Base-by-base conservation (phyloP, 2,329 filamentous ascomycete species). In the Fusarium sterilihyphosum region DNA sequence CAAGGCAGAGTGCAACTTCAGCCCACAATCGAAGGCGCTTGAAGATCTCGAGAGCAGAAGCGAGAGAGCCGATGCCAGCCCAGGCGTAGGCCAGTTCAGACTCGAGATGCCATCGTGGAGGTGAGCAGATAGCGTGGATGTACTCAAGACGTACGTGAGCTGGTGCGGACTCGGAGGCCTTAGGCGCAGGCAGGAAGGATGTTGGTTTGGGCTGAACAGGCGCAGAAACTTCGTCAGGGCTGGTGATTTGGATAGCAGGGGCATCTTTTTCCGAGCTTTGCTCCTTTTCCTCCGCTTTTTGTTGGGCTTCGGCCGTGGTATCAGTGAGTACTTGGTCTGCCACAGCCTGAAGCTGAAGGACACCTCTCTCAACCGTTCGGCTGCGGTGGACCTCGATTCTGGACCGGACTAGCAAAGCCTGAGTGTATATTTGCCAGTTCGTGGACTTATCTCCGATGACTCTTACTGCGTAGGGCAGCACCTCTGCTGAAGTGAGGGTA, bases 381-480 rank as follows among this genome's bases (percentile, higher is more conserved):
- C 95, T 94, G 61, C 91, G 90, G 83, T 97, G 95, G 0, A 95
- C 88, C 82, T 99, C 96, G 62, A 98, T 96, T 22, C 96, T 89
- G 69, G 94, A 97, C 50, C 96, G 90, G 4, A 98, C 93, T 0
- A 99, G 87, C 14, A 99, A 86, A 0, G 95, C 96, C 80, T 98
- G 95, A 0, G 96, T 98, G 81, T 98, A 98, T 40, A 98, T 92
- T 81, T 98, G 96, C 96, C 96, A 99, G 82, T 98, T 99, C 2
- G 94, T 96, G 52, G 93, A 93, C 76, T 96, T 95, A 70, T 96
- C 95, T 14, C 93, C 90, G 4, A 99, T 87, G 1, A 98, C 96
- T 46, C 96, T 91, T 4, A 92, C 92, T 2, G 96, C 96, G 80
- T 96, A 99, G 0, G 96, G 96, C 2, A 97, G 84, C 9, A 97